Evolutionary conservation across 352 stramenopile species (phyloP).

Genomic region (Saprolegnia parasitica): DNA sequence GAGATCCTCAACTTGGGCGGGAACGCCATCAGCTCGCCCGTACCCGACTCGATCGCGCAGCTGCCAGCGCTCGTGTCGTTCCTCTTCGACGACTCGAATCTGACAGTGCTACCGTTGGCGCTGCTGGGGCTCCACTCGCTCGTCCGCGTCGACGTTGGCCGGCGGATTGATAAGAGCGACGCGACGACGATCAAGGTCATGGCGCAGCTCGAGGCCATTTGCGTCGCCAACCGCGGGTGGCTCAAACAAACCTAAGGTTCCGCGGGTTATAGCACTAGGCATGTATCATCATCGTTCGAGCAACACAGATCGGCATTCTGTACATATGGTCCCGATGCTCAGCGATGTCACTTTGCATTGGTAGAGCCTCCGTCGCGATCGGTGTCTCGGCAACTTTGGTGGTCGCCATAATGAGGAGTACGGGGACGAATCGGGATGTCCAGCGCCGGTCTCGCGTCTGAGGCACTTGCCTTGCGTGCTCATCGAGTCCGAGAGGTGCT

Average conservation of each 20-base stretch:
- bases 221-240: constrained; percentile 13
- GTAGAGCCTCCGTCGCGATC: too few relatives aligned
- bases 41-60: constrained; percentile 42
- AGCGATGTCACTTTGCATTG: too few relatives aligned
- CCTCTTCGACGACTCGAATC: constrained; percentile 46
- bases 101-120: constrained; percentile 58
- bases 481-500: too few relatives aligned
- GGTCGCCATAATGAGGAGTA: too few relatives aligned
- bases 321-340: too few relatives aligned
- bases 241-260: constrained; percentile 20
- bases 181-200: constrained; percentile 5
- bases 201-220: constrained; percentile 8
- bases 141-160: constrained; percentile 54
- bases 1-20: constrained; percentile 66
- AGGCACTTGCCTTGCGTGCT: too few relatives aligned
- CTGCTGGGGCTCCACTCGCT: constrained; percentile 51
- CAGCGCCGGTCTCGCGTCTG: too few relatives aligned
- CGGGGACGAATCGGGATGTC: too few relatives aligned
- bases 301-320: too few relatives aligned
- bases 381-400: too few relatives aligned
- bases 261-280: neutral
- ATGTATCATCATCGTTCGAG: neutral
- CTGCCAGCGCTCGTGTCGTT: constrained; percentile 60
- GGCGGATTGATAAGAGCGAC: constrained; percentile 14
- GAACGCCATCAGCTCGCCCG: constrained; percentile 48